These are phyloP conservation scores for Penicillium chermesinum DNA, from an alignment of 495 filamentous ascomycete genomes.

Conservation along the genomic window DNA sequence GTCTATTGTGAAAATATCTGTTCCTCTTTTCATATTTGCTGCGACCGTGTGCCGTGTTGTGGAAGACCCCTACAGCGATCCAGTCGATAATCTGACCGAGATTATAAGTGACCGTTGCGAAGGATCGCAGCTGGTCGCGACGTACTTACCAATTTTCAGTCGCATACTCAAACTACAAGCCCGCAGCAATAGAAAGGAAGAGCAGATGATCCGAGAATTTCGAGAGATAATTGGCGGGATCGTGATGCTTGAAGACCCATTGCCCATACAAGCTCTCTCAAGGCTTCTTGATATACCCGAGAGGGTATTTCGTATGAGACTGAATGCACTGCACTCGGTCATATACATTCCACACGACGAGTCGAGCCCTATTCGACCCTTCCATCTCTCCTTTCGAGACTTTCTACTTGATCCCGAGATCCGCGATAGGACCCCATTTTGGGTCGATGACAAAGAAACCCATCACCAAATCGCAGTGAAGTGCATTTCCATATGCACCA, in stretches of 20 bases:
- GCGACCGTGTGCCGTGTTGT: constrained; percentile 5
- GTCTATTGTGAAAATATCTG: constrained; percentile 1
- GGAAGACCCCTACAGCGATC: constrained; percentile 1
- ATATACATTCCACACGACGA: neutral
- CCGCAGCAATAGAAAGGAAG: neutral
- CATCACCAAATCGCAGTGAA: constrained; percentile 1
- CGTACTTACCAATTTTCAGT: constrained; percentile 4
- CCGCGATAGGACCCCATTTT: constrained; percentile 7
- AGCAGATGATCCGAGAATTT: neutral
- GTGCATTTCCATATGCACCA: constrained; percentile 27
- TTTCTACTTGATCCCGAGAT: constrained; percentile 5
- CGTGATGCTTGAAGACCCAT: constrained; percentile 5
- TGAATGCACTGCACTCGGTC: constrained; percentile 1
- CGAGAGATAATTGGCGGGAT: constrained; percentile 3
- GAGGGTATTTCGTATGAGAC: neutral
- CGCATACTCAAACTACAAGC: neutral
- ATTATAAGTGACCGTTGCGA: neutral
- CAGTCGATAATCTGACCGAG: neutral
- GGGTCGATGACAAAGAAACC: constrained; percentile 2
- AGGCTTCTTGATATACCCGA: constrained; percentile 1
- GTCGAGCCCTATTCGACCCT: neutral
- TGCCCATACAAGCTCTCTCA: constrained; percentile 9
- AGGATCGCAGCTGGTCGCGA: neutral
- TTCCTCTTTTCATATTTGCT: constrained; percentile 7
- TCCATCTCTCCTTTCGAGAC: constrained; percentile 7